Conservation (phyloP, 2,329 filamentous ascomycete species). For the Aspergillus latus region DNA sequence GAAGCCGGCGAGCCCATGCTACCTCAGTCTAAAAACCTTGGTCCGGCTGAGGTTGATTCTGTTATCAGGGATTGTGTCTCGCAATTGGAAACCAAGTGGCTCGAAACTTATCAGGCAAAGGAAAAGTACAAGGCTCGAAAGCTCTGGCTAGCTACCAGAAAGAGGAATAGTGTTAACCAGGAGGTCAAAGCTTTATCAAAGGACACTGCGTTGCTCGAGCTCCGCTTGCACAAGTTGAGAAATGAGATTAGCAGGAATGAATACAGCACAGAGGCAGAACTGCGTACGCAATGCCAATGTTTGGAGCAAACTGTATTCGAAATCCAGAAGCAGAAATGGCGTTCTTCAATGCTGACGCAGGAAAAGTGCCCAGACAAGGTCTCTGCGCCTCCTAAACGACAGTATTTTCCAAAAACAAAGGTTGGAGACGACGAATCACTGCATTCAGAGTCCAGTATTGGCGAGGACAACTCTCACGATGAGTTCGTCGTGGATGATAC, state of each 20-base stretch:
- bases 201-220: constrained; percentile 46
- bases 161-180: constrained; percentile 37
- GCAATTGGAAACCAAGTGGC: constrained; percentile 57
- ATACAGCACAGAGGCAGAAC: constrained; percentile 54
- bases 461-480: constrained; percentile 19
- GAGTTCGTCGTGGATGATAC: constrained; percentile 36
- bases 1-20: constrained; percentile 39
- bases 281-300: constrained; percentile 57
- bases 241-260: constrained; percentile 53
- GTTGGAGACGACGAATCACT: constrained; percentile 36
- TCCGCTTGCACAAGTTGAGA: constrained; percentile 58
- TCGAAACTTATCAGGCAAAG: constrained; percentile 56
- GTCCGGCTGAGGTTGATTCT: constrained; percentile 49
- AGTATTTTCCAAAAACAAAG: constrained; percentile 5
- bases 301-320: constrained; percentile 67
- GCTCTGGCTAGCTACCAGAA: constrained; percentile 61
- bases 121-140: constrained; percentile 57
- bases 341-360: constrained; percentile 42
- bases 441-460: constrained; percentile 28
- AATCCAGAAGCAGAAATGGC: constrained; percentile 49
- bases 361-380: constrained; percentile 32
- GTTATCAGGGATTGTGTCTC: constrained; percentile 58
- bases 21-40: constrained; percentile 37
- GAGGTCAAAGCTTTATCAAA: constrained; percentile 49
- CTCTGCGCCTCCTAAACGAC: constrained; percentile 17